Conservation (phyloP, 176 grass and related monocot species). For the Zizania latifolia region DNA sequence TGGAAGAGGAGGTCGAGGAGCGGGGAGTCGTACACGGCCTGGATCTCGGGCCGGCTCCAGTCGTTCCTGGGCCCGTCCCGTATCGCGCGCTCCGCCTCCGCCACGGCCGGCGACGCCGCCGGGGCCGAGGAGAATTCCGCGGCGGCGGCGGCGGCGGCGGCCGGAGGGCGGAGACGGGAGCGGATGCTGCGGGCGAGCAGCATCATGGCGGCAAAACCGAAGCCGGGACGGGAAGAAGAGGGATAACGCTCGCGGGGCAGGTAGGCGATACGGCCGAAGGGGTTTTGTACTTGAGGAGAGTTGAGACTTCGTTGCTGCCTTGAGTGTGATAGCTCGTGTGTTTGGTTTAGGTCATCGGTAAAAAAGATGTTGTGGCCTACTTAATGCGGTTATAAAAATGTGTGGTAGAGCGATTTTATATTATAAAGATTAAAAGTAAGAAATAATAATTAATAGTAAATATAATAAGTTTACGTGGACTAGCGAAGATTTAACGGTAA, state of each 20-base stretch:
- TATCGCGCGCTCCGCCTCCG: conserved; percentile 62
- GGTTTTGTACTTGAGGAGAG: neutral
- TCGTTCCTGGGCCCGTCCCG: conserved; percentile 73
- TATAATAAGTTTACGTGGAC: too few relatives aligned
- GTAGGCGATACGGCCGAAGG: conserved; percentile 44
- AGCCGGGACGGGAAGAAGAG: neutral
- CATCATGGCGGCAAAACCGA: conserved; percentile 32
- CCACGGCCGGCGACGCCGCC: conserved; percentile 44
- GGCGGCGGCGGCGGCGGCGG: neutral
- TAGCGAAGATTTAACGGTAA: too few relatives aligned
- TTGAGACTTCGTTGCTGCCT: neutral
- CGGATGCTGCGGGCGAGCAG: conserved; percentile 54
- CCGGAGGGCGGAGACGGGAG: conserved; percentile 28
- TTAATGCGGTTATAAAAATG: too few relatives aligned
- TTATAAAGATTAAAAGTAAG: too few relatives aligned
- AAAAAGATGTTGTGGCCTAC: too few relatives aligned
- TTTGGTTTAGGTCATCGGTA: too few relatives aligned
- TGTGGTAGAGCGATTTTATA: too few relatives aligned
- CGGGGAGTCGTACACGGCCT: conserved; percentile 81
- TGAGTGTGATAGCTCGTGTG: too few relatives aligned
- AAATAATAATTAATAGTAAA: too few relatives aligned
- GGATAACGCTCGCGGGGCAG: neutral
- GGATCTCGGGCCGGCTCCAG: conserved; percentile 77
- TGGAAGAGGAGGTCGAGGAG: conserved; percentile 94
- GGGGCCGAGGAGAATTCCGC: conserved; percentile 28